Percentiles rank a stretch among this genome's conserved stretches.
Conservation (phyloP, 2,329 filamentous ascomycete genomes). For the Aureobasidium vineae region DNA sequence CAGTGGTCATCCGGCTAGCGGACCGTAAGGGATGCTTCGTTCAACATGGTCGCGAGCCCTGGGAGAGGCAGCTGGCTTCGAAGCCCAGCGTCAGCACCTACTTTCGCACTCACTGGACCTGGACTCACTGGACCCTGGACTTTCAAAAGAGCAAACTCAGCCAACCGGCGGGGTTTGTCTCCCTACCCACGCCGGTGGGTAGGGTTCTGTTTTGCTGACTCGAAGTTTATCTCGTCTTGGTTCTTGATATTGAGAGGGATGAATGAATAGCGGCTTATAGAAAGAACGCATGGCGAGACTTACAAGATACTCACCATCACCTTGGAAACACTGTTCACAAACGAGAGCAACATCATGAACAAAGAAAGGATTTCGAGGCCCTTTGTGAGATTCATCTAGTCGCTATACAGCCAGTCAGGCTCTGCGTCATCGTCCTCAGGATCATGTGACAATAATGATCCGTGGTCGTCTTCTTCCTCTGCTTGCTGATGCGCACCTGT, state of each 20-base stretch:
- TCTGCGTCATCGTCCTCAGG: slow-evolving; percentile 65
- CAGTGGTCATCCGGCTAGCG: neutral
- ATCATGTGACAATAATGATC: slow-evolving; percentile 59
- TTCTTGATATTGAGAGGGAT: neutral
- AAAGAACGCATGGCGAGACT: neutral
- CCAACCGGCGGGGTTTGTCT: slow-evolving; percentile 7
- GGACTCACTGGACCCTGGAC: neutral
- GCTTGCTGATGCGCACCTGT: neutral
- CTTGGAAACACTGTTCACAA: too few relatives aligned
- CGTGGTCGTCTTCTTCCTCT: slow-evolving; percentile 42
- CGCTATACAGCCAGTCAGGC: slow-evolving; percentile 56
- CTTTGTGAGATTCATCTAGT: neutral
- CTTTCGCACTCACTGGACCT: neutral
- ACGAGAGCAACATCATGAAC: neutral
- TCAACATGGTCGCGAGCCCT: neutral
- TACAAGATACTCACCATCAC: neutral
- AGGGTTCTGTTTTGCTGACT: neutral
- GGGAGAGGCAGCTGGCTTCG: neutral
- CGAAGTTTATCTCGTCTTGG: neutral
- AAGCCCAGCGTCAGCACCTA: neutral
- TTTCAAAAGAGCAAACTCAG: slow-evolving; percentile 9
- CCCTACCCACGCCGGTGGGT: neutral
- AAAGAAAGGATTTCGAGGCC: neutral
- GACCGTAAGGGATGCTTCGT: neutral
- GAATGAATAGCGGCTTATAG: neutral